A percentile compares a stretch with the other conserved stretches of the same genome.
Conservation (phyloP, 257 asterid genomes). For the Solanum clarkiae region DNA sequence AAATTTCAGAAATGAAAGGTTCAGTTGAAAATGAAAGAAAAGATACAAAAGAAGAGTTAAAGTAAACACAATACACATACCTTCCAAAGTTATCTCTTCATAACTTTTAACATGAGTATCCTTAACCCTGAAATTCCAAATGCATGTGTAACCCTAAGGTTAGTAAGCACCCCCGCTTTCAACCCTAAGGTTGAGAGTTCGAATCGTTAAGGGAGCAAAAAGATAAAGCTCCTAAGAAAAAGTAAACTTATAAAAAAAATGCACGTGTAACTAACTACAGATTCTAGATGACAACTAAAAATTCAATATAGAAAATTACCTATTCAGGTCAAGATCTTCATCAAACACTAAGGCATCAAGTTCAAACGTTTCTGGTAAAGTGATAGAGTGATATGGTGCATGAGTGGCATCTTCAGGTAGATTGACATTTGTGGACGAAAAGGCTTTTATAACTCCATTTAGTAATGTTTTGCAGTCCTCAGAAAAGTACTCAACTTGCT, state of each 20-base stretch:
- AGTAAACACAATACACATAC: conserved; percentile 12
- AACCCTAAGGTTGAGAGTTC: no score
- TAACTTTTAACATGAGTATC: conserved; percentile 48
- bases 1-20: background rate
- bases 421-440: conserved; percentile 31
- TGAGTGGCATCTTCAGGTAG: conserved; percentile 61
- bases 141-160: background rate
- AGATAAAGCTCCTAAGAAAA: no score
- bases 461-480: conserved; percentile 51
- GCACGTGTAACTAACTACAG: background rate
- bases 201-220: no score
- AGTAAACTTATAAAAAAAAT: background rate
- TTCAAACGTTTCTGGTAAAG: conserved; percentile 53
- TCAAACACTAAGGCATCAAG: conserved; percentile 60
- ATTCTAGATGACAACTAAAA: background rate
- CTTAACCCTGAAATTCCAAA: conserved; percentile 34
- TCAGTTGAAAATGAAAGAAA: background rate
- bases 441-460: conserved; percentile 32
- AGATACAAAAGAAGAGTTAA: background rate
- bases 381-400: conserved; percentile 48
- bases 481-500: conserved; percentile 69
- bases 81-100: conserved; percentile 67
- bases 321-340: conserved; percentile 11
- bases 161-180: no score
- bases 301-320: conserved; percentile 22